phyloP scores from a whole-genome alignment of 176 grass and related monocot species.

The Triticum dicoccoides region DNA sequence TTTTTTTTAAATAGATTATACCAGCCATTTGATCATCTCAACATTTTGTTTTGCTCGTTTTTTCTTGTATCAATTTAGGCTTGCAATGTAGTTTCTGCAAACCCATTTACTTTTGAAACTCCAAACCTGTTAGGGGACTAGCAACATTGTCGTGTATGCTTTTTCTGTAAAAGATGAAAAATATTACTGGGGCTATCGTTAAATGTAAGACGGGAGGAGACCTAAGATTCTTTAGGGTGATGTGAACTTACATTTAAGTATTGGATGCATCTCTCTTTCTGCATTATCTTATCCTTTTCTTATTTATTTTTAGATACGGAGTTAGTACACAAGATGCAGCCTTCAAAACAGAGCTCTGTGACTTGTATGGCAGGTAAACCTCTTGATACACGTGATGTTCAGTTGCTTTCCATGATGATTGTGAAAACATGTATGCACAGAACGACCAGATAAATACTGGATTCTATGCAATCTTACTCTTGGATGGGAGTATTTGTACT shows the following conservation, averaged over 20 bases:
- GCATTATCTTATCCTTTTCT: constrained; percentile 23
- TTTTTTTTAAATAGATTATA: too few species aligned
- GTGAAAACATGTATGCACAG: constrained; percentile 1
- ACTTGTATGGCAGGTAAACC: constrained; percentile 73
- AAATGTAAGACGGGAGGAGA: neutral
- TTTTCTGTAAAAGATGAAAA: neutral
- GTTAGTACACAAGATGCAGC: constrained; percentile 80
- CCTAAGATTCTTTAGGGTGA: neutral
- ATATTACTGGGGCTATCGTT: neutral
- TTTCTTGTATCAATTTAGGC: neutral
- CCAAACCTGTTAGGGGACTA: neutral
- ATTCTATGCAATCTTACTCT: neutral
- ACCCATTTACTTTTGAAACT: neutral
- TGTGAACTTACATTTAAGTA: neutral
- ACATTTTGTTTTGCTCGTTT: neutral
- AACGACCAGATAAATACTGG: neutral
- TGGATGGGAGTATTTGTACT: neutral
- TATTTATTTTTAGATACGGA: constrained; percentile 62
- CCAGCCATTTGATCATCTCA: neutral
- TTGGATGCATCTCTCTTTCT: neutral
- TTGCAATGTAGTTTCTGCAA: neutral
- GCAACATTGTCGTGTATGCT: neutral
- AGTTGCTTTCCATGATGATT: neutral
- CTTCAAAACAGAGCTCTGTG: constrained; percentile 87
- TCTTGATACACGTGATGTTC: constrained; percentile 4